Conservation (phyloP, 768 basidiomycete genomes). For the Boletales sp. region DNA sequence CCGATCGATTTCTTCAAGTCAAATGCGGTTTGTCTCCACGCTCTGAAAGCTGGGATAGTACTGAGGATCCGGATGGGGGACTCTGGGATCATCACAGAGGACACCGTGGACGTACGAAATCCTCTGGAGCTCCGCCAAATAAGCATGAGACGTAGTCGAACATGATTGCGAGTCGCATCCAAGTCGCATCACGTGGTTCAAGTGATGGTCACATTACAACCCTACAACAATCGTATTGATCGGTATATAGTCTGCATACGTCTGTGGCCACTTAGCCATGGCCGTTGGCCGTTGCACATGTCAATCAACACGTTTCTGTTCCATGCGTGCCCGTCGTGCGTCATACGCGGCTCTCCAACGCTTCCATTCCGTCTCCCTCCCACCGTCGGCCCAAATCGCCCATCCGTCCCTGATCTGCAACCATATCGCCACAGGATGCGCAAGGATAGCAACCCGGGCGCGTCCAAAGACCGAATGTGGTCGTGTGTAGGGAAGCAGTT, state of each 20-base stretch:
- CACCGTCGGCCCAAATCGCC: constrained; percentile 78
- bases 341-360: constrained; percentile 63
- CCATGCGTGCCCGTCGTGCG: constrained; percentile 24
- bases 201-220: too few relatives aligned
- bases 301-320: constrained; percentile 18
- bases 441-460: constrained; percentile 46
- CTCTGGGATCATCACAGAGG: constrained; percentile 19
- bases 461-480: constrained; percentile 55
- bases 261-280: not conserved
- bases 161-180: too few relatives aligned
- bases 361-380: constrained; percentile 66
- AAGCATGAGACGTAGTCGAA: not conserved
- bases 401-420: constrained; percentile 77
- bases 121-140: constrained; percentile 2
- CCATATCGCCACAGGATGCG: constrained; percentile 59
- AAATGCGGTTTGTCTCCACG: constrained; percentile 71
- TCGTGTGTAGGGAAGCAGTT: constrained; percentile 51
- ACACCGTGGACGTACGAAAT: constrained; percentile 13
- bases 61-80: constrained; percentile 48
- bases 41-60: constrained; percentile 57
- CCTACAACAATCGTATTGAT: too few relatives aligned
- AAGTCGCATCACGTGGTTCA: too few relatives aligned
- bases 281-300: not conserved
- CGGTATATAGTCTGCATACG: too few relatives aligned
- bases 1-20: constrained; percentile 68